Conservation (phyloP, 139 green algal genomes). For the Medakamo hakoo region DNA sequence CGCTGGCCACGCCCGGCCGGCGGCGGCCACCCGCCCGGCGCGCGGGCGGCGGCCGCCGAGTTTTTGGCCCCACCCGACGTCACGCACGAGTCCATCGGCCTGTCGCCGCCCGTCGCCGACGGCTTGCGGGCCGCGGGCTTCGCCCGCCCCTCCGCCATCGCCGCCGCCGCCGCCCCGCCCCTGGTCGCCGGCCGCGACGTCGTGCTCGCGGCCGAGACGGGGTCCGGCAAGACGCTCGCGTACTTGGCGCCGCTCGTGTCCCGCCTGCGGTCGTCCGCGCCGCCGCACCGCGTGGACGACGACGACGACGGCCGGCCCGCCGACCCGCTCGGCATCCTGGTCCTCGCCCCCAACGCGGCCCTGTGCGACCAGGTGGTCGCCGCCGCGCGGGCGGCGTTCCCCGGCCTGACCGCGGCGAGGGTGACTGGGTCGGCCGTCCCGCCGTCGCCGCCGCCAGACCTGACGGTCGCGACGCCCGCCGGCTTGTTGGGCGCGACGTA, state of each 20-base stretch:
- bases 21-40: too few species aligned
- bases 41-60: too few species aligned
- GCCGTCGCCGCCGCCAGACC: slow-evolving; percentile 34
- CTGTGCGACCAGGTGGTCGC: slow-evolving; percentile 65
- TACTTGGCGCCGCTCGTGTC: slow-evolving; percentile 72
- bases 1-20: too few species aligned
- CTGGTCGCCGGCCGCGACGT: slow-evolving; percentile 41
- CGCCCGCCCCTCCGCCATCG: not conserved
- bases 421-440: slow-evolving; percentile 37
- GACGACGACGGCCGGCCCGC: not conserved
- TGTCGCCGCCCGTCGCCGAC: not conserved
- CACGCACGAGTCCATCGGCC: not conserved
- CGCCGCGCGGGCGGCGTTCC: slow-evolving; percentile 11
- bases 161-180: slow-evolving; percentile 15
- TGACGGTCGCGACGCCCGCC: slow-evolving; percentile 58
- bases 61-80: too few species aligned
- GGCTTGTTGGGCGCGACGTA: slow-evolving; percentile 34
- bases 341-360: slow-evolving; percentile 74
- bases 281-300: too few species aligned
- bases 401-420: slow-evolving; percentile 17
- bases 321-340: slow-evolving; percentile 17
- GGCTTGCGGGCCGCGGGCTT: not conserved
- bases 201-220: slow-evolving; percentile 87
- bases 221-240: slow-evolving; percentile 89
- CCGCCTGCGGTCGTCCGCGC: too few species aligned